Conservation (phyloP, 306 rosid genomes). For the Luffa acutangula region DNA sequence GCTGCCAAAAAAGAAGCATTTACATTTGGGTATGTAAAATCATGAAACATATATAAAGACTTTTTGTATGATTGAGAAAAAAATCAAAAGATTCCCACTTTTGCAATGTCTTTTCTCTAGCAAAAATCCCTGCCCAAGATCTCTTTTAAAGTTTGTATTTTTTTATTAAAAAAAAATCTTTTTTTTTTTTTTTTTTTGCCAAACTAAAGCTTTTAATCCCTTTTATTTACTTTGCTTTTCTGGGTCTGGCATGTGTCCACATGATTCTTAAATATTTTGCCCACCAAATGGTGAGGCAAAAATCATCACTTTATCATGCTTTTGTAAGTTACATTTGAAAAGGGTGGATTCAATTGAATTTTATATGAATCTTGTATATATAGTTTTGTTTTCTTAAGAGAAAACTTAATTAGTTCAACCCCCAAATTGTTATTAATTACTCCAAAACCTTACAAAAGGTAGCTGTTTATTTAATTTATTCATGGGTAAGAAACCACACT, state of each 20-base stretch:
- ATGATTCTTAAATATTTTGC: not conserved
- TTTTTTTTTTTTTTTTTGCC: not conserved
- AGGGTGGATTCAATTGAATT: not conserved
- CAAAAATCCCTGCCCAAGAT: constrained; percentile 1
- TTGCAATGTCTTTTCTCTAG: constrained; percentile 6
- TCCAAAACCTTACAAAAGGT: not conserved
- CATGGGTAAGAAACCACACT: too few species aligned
- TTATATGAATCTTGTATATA: not conserved
- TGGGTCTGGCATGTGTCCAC: not conserved
- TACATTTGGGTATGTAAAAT: not conserved
- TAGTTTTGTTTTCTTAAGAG: too few species aligned
- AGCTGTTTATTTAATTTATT: too few species aligned
- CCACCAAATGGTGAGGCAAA: not conserved
- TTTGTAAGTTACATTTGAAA: not conserved
- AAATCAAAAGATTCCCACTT: not conserved
- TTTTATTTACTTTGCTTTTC: not conserved
- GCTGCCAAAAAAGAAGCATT: not conserved
- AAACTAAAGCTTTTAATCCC: not conserved
- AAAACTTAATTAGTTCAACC: too few species aligned
- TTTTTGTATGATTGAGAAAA: not conserved
- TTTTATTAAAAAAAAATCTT: not conserved
- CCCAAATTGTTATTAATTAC: too few species aligned
- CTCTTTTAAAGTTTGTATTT: constrained; percentile 5
- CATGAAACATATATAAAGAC: not conserved
- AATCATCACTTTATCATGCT: not conserved